Conservation (phyloP, 768 basidiomycete genomes). For the Boletus rubroflammeus region DNA sequence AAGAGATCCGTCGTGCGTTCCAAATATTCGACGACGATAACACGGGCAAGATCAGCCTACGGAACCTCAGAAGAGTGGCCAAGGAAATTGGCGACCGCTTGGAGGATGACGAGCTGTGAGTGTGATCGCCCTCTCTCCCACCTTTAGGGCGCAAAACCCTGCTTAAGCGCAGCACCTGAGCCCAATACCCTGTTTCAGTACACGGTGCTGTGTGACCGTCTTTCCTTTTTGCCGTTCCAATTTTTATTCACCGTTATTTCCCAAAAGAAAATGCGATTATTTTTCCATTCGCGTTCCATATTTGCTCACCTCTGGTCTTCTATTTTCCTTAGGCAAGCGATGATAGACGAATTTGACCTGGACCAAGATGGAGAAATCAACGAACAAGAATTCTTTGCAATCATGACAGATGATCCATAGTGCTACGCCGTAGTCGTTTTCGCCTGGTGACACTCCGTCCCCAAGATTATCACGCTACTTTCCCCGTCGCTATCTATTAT, state of each 20-base stretch:
- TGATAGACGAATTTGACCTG: conserved; percentile 99
- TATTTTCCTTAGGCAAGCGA: conserved; percentile 75
- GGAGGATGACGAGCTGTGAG: conserved; percentile 95
- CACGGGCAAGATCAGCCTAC: conserved; percentile 89
- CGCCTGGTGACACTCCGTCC: background rate
- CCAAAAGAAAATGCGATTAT: conserved; percentile 15
- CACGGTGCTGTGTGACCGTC: conserved; percentile 18
- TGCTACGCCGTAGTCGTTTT: background rate
- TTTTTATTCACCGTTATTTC: conserved; percentile 27
- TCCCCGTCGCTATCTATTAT: conserved; percentile 20
- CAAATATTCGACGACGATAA: conserved; percentile 95
- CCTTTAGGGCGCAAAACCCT: conserved; percentile 16
- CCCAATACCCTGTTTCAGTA: conserved; percentile 30
- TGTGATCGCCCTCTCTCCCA: conserved; percentile 21
- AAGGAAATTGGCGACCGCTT: conserved; percentile 95
- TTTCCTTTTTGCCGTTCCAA: conserved; percentile 13
- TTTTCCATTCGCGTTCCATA: conserved; percentile 16
- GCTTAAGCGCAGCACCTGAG: conserved; percentile 21
- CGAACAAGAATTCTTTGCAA: conserved; percentile 93
- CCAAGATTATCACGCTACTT: conserved; percentile 7
- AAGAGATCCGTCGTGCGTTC: conserved; percentile 94
- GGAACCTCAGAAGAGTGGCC: conserved; percentile 89
- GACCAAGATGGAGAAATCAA: conserved; percentile 98
- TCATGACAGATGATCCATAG: conserved; percentile 91
- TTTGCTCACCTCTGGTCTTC: conserved; percentile 32